These are phyloP conservation scores for Psilocybe cyanescens DNA, from an alignment of 768 basidiomycete species.

Conservation along the genomic window DNA sequence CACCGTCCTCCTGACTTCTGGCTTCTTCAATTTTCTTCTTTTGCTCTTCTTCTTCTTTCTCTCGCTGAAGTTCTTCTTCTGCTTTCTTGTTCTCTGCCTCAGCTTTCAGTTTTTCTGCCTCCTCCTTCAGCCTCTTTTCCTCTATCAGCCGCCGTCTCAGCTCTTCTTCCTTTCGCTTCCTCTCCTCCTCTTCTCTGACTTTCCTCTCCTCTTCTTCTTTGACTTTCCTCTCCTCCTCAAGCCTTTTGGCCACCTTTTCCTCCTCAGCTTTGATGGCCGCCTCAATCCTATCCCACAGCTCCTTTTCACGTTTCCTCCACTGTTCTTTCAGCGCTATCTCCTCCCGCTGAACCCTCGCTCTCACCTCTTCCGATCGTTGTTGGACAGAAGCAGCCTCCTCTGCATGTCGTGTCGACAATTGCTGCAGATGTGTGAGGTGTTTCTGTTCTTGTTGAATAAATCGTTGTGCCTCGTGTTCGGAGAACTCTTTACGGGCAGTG, in stretches of 20 bases:
- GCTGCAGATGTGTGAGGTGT: conserved; percentile 33
- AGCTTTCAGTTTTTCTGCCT: conserved; percentile 47
- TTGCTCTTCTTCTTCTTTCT: conserved; percentile 42
- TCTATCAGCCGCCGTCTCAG: conserved; percentile 41
- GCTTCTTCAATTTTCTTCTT: conserved; percentile 36
- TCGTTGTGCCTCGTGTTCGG: conserved; percentile 33
- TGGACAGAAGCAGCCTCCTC: conserved; percentile 44
- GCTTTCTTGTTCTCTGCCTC: conserved; percentile 46
- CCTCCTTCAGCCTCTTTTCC: conserved; percentile 48
- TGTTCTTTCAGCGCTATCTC: conserved; percentile 45
- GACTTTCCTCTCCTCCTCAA: conserved; percentile 62
- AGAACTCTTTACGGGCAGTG: conserved; percentile 47
- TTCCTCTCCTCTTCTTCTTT: conserved; percentile 59
- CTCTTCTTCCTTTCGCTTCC: conserved; percentile 50
- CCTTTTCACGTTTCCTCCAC: conserved; percentile 58
- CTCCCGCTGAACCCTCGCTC: conserved; percentile 44
- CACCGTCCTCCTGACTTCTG: conserved; percentile 36
- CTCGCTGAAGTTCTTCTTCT: conserved; percentile 41
- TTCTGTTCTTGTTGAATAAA: conserved; percentile 47
- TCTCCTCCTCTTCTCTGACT: conserved; percentile 50
- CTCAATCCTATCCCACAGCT: conserved; percentile 64
- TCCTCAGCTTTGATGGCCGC: conserved; percentile 64
- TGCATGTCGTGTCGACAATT: conserved; percentile 43
- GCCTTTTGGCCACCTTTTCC: conserved; percentile 50
- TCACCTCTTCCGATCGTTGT: conserved; percentile 48